phyloP scores from a whole-genome alignment of 2,329 filamentous ascomycete genomes.

The Hymenoscyphus scutula region DNA sequence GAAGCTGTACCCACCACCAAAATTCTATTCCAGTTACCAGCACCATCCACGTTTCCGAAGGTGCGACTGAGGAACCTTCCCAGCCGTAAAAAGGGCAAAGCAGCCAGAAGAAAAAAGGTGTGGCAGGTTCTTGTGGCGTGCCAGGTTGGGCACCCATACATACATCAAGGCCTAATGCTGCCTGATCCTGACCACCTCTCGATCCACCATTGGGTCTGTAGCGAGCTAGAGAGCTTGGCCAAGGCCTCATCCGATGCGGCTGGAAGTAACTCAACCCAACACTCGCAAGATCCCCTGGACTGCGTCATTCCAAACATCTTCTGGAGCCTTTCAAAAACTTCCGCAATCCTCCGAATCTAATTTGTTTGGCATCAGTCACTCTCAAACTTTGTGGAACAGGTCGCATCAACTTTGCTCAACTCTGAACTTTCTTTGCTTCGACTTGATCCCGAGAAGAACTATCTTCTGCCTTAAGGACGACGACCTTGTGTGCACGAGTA shows the following conservation, averaged over 20 bases:
- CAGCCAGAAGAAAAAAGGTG: constrained; percentile 21
- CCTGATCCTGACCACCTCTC: constrained; percentile 18
- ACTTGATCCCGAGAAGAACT: neutral
- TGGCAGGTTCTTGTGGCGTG: constrained; percentile 16
- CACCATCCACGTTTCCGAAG: neutral
- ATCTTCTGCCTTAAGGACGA: neutral
- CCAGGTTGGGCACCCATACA: constrained; percentile 47
- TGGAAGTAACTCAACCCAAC: constrained; percentile 14
- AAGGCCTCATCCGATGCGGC: constrained; percentile 20
- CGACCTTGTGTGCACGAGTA: neutral
- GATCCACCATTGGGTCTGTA: neutral
- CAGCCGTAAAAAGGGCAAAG: constrained; percentile 16
- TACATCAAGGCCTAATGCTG: constrained; percentile 36
- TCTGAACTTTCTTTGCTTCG: neutral
- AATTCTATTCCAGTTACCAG: neutral
- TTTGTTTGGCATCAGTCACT: neutral
- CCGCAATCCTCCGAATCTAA: constrained; percentile 1
- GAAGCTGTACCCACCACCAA: neutral
- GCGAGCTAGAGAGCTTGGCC: neutral
- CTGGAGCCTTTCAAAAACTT: neutral
- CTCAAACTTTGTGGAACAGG: neutral
- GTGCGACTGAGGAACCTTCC: neutral
- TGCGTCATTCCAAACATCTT: constrained; percentile 6
- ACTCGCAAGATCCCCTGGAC: neutral
- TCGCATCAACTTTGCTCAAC: neutral